Conservation (phyloP, 768 basidiomycete genomes). For the Leccinum rimulosum region DNA sequence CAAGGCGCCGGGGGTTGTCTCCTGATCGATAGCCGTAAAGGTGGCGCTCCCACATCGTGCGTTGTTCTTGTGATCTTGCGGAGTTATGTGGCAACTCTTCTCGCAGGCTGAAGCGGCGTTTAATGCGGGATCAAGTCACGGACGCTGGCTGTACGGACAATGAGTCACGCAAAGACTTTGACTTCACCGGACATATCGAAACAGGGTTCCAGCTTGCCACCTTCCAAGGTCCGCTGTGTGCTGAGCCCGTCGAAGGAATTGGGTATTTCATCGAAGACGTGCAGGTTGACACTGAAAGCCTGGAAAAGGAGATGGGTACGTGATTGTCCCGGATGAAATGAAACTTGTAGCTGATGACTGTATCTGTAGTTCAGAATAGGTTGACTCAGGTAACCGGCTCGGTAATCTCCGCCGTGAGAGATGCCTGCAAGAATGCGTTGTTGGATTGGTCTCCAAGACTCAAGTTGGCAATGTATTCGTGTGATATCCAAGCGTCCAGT, state of each 20-base stretch:
- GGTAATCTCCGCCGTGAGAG: conserved; percentile 82
- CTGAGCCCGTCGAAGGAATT: conserved; percentile 92
- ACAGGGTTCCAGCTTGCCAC: conserved; percentile 94
- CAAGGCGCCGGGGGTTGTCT: conserved; percentile 83
- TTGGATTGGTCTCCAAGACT: conserved; percentile 97
- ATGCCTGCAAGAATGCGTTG: conserved; percentile 85
- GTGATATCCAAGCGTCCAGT: conserved; percentile 98
- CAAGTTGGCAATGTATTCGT: conserved; percentile 98
- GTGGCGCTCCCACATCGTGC: conserved; percentile 50
- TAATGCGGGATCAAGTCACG: conserved; percentile 38
- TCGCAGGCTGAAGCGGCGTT: conserved; percentile 50
- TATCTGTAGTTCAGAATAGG: conserved; percentile 63
- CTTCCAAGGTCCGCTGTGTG: conserved; percentile 92
- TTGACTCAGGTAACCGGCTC: conserved; percentile 88
- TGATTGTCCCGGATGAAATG: conserved; percentile 9
- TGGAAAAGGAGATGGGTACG: conserved; percentile 69
- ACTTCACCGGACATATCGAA: conserved; percentile 84
- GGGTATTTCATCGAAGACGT: conserved; percentile 86
- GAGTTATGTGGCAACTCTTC: conserved; percentile 5
- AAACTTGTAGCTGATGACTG: conserved; percentile 11
- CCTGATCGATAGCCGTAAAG: conserved; percentile 69
- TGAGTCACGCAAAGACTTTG: conserved; percentile 36
- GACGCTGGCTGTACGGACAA: conserved; percentile 32
- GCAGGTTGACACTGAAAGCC: conserved; percentile 53
- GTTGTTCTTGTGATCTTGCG: conserved; percentile 29